phyloP scores from a whole-genome alignment of 345 rosid genomes.

The Citrus unshiu region DNA sequence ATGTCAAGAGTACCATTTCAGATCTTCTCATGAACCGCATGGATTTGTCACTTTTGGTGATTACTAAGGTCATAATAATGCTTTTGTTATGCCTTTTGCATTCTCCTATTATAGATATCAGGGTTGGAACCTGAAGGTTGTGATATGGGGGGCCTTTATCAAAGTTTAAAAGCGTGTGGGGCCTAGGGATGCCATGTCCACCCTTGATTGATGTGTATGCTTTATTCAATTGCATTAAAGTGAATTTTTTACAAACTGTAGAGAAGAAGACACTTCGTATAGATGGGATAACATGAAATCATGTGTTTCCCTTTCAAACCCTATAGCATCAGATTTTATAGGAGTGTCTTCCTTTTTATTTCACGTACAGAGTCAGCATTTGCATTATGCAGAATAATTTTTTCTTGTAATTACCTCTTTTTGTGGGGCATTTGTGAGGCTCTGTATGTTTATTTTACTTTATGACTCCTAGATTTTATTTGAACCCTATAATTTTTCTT shows the following conservation, averaged over 20 bases:
- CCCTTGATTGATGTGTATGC: background rate
- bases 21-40: constrained; percentile 99
- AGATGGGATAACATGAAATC: background rate
- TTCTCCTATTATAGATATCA: background rate
- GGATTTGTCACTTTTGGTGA: constrained; percentile 95
- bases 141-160: background rate
- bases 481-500: background rate
- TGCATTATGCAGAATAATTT: constrained; percentile 4
- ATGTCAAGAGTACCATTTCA: constrained; percentile 83
- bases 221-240: background rate
- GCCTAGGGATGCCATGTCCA: background rate
- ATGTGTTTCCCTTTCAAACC: background rate
- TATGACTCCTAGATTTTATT: background rate
- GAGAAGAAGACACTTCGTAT: background rate
- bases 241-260: background rate
- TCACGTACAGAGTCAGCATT: background rate
- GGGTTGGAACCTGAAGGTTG: background rate
- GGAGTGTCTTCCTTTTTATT: background rate
- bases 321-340: background rate
- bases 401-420: background rate
- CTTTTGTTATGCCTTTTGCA: constrained; percentile 19
- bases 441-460: background rate
- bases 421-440: background rate
- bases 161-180: background rate
- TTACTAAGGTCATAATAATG: constrained; percentile 68